Conservation (phyloP, 768 basidiomycete species). For the Phylloporus scabripes region DNA sequence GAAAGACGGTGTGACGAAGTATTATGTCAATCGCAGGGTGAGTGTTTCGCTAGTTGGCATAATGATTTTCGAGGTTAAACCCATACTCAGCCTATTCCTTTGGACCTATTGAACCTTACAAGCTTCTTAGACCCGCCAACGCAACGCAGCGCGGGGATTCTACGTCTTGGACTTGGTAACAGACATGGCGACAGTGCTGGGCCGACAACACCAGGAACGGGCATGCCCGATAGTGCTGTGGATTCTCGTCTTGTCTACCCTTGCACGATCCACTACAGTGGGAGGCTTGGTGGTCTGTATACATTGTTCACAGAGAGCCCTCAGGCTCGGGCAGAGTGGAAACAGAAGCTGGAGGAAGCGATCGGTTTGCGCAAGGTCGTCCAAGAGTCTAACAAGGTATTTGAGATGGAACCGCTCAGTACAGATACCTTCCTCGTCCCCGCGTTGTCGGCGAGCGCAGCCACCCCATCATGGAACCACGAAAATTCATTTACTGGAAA, state of each 20-base stretch:
- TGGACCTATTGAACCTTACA: constrained; percentile 83
- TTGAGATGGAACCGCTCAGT: constrained; percentile 88
- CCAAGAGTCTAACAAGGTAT: constrained; percentile 91
- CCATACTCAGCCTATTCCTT: constrained; percentile 71
- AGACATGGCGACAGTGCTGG: constrained; percentile 26
- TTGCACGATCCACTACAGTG: constrained; percentile 84
- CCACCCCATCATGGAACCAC: constrained; percentile 54
- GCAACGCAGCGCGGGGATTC: constrained; percentile 66
- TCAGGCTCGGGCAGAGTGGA: constrained; percentile 79
- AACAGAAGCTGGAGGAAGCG: constrained; percentile 83
- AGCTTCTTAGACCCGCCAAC: constrained; percentile 78
- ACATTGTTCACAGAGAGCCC: constrained; percentile 82
- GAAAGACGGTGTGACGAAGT: constrained; percentile 68
- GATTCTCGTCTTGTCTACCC: constrained; percentile 83
- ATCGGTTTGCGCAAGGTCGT: constrained; percentile 78
- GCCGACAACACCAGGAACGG: constrained; percentile 25
- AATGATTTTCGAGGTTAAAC: background rate
- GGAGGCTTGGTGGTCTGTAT: constrained; percentile 80
- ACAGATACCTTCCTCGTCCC: constrained; percentile 84
- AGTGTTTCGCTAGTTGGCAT: constrained; percentile 19
- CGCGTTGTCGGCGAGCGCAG: constrained; percentile 44
- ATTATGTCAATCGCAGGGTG: constrained; percentile 76
- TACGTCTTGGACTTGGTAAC: constrained; percentile 52
- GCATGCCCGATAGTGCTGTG: constrained; percentile 35
- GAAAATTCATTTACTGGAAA: constrained; percentile 73